These are phyloP conservation scores for Pseudonitzschia pungens DNA, from an alignment of 108 stramenopile genomes.

Conservation along the genomic window DNA sequence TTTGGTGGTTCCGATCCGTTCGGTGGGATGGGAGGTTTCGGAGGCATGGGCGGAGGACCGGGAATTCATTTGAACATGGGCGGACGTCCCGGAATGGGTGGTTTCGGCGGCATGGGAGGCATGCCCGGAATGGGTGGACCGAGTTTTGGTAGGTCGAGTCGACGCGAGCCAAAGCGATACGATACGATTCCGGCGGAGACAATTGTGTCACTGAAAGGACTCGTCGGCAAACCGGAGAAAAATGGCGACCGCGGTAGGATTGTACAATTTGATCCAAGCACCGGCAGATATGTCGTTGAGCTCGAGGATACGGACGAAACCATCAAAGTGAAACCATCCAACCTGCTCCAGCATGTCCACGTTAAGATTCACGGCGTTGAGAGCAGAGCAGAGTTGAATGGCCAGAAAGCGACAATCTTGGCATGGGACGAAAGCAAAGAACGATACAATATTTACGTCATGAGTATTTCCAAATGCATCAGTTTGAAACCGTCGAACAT, in stretches of 20 bases:
- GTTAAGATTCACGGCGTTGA: conserved; percentile 73
- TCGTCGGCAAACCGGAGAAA: conserved; percentile 64
- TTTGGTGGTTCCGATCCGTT: conserved; percentile 89
- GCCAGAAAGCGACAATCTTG: conserved; percentile 73
- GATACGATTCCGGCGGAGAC: conserved; percentile 82
- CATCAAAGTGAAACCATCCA: conserved; percentile 76
- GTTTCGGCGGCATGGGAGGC: conserved; percentile 43
- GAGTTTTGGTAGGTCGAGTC: conserved; percentile 19
- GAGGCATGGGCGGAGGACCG: conserved; percentile 43
- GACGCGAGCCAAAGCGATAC: conserved; percentile 52
- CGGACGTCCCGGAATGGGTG: conserved; percentile 41
- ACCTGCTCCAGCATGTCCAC: conserved; percentile 84
- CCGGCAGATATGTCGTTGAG: conserved; percentile 70
- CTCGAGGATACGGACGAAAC: conserved; percentile 84
- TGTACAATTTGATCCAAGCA: conserved; percentile 57
- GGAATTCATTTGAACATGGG: conserved; percentile 35
- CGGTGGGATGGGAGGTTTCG: conserved; percentile 57
- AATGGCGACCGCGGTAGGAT: conserved; percentile 86
- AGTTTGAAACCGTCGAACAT: conserved; percentile 79
- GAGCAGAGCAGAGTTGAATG: conserved; percentile 79
- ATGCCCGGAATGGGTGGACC: conserved; percentile 38
- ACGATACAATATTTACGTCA: conserved; percentile 80
- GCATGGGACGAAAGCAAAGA: conserved; percentile 75
- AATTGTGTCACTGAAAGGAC: conserved; percentile 75
- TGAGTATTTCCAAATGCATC: conserved; percentile 56